Conservation (phyloP, 2,329 filamentous ascomycete genomes). For the Metarhizium humberi region DNA sequence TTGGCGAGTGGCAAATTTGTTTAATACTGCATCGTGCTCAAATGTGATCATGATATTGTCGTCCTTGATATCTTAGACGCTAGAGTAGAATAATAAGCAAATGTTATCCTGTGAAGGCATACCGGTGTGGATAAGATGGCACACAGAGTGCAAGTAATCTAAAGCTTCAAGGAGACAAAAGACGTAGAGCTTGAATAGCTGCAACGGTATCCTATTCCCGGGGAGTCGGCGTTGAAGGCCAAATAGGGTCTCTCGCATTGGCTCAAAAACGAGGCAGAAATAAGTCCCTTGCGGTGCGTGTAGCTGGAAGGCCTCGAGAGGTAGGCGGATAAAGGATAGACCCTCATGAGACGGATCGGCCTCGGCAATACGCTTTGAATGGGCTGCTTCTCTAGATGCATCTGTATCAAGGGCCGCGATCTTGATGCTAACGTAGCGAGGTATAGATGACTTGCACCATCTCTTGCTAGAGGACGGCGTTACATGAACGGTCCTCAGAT, state of each 20-base stretch:
- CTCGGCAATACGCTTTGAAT: background rate
- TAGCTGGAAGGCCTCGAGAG: background rate
- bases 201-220: background rate
- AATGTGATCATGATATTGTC: slow-evolving; percentile 15
- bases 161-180: slow-evolving; percentile 8
- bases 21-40: slow-evolving; percentile 9
- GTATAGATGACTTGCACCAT: background rate
- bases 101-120: background rate
- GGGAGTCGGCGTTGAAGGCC: background rate
- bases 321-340: background rate
- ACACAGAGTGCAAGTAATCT: slow-evolving; percentile 13
- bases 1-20: slow-evolving; percentile 3
- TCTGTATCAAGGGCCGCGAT: background rate
- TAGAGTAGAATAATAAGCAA: background rate
- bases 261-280: background rate
- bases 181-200: background rate
- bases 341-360: background rate
- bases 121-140: slow-evolving; percentile 14
- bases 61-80: slow-evolving; percentile 12
- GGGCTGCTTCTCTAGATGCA: background rate
- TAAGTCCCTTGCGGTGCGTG: background rate
- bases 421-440: background rate
- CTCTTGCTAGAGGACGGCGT: background rate
- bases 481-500: no score
- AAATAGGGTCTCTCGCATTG: background rate